phyloP scores from a whole-genome alignment of 139 green algal species.

The Nannochloris sp. region DNA sequence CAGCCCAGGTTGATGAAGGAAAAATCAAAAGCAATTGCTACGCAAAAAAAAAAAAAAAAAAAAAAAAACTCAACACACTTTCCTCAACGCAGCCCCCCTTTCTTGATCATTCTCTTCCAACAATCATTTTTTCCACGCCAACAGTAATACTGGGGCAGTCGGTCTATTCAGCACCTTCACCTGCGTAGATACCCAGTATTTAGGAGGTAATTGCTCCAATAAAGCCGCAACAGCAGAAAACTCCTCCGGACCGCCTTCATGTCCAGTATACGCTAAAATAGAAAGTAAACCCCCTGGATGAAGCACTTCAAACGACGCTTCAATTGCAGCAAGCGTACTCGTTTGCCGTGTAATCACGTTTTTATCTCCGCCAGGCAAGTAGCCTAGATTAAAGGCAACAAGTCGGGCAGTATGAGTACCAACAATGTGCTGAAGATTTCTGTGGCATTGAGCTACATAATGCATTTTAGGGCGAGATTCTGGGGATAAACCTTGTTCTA shows the following conservation, averaged over 20 bases:
- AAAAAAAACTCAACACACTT: too few relatives aligned
- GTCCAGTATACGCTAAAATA: constrained; percentile 51
- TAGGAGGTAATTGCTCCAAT: constrained; percentile 6
- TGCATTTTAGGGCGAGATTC: background rate
- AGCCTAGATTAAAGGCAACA: constrained; percentile 51
- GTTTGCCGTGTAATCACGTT: constrained; percentile 16
- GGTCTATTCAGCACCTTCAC: constrained; percentile 42
- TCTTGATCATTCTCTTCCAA: too few relatives aligned
- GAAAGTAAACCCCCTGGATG: constrained; percentile 32
- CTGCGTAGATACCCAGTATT: constrained; percentile 32
- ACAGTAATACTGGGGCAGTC: constrained; percentile 39
- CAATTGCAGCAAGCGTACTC: constrained; percentile 42
- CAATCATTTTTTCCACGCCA: constrained; percentile 23
- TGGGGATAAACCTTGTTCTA: background rate
- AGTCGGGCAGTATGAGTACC: constrained; percentile 9
- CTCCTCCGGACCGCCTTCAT: constrained; percentile 48
- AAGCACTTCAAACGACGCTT: constrained; percentile 38
- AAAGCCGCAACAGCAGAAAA: constrained; percentile 27
- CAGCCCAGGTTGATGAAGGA: too few relatives aligned
- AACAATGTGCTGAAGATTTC: background rate
- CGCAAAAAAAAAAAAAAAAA: too few relatives aligned
- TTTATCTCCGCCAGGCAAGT: constrained; percentile 50
- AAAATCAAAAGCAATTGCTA: too few relatives aligned
- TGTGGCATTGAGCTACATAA: background rate
- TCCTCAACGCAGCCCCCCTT: too few relatives aligned